Evolutionary conservation across 306 rosid species (phyloP).

Genomic region (Psophocarpus tetragonolobus): DNA sequence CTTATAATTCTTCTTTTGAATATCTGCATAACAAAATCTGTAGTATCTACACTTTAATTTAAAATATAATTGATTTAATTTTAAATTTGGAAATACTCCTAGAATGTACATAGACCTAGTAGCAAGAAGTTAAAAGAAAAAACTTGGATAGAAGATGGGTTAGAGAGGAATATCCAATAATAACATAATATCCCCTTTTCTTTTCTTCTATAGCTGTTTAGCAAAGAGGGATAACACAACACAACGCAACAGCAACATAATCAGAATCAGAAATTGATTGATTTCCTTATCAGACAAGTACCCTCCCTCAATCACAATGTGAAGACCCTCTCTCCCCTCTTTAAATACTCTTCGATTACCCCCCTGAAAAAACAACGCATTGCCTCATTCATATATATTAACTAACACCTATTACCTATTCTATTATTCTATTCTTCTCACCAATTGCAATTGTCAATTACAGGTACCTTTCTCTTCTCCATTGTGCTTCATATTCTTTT

Average conservation of each 20-base stretch:
- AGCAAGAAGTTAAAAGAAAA: not conserved
- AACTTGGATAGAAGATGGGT: not conserved
- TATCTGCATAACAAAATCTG: too few species aligned
- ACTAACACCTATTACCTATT: too few species aligned
- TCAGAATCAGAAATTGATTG: not conserved
- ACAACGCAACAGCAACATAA: not conserved
- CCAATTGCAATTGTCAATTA: constrained; percentile 31
- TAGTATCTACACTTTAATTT: not conserved
- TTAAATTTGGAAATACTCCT: not conserved
- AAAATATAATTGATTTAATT: not conserved
- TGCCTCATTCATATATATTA: not conserved
- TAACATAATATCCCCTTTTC: constrained; percentile 4
- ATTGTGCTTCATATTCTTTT: not conserved
- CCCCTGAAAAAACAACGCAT: not conserved
- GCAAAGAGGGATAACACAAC: not conserved
- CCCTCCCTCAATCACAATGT: not conserved
- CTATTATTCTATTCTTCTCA: too few species aligned
- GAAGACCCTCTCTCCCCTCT: not conserved
- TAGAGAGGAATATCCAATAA: constrained; percentile 15
- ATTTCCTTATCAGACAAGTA: constrained; percentile 11
- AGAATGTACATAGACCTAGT: not conserved
- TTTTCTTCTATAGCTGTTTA: not conserved
- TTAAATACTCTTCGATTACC: not conserved
- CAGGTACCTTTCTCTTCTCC: constrained; percentile 35
- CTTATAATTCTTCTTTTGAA: too few species aligned